Conservation (phyloP, 2,329 filamentous ascomycete species). For the Clonostachys rosea region DNA sequence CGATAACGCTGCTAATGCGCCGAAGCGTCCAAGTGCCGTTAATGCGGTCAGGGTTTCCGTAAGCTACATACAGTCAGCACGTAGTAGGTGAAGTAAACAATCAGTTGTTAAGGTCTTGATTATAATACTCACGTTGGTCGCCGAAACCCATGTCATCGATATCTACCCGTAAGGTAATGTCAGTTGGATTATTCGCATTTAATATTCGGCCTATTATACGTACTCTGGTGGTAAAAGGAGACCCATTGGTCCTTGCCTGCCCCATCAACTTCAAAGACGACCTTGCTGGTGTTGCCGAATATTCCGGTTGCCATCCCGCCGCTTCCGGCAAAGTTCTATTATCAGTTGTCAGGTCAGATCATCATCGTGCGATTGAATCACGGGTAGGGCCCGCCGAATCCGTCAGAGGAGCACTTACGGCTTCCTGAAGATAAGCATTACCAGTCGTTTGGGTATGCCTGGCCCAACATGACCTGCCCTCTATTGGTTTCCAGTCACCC, state of each 20-base stretch:
- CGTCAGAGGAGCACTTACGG: conserved; percentile 13
- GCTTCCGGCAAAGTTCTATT: conserved; percentile 34
- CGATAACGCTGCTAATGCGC: conserved; percentile 54
- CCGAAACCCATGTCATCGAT: conserved; percentile 59
- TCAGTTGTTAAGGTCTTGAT: not conserved
- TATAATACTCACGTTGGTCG: conserved; percentile 29
- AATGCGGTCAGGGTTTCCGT: conserved; percentile 54
- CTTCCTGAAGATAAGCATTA: conserved; percentile 43
- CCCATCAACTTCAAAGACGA: conserved; percentile 41
- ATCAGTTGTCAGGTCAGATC: conserved; percentile 8
- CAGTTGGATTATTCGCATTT: not conserved
- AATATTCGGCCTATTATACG: not conserved
- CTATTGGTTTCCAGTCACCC: conserved; percentile 37
- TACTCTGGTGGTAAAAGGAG: conserved; percentile 49
- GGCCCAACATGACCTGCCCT: conserved; percentile 40
- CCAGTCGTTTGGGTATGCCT: conserved; percentile 36
- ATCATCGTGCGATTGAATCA: not conserved
- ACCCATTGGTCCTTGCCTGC: conserved; percentile 46
- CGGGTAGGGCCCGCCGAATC: not conserved
- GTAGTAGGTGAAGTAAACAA: too few relatives aligned
- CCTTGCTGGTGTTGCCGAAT: conserved; percentile 45
- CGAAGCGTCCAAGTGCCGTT: conserved; percentile 55
- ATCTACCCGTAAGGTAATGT: conserved; percentile 15
- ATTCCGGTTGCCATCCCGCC: conserved; percentile 44
- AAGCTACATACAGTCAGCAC: too few relatives aligned